Evolutionary conservation across 2,329 filamentous ascomycete species (phyloP), one percentile per base, ranked within the genome.

Genomic region (Sporothrix luriei): DNA sequence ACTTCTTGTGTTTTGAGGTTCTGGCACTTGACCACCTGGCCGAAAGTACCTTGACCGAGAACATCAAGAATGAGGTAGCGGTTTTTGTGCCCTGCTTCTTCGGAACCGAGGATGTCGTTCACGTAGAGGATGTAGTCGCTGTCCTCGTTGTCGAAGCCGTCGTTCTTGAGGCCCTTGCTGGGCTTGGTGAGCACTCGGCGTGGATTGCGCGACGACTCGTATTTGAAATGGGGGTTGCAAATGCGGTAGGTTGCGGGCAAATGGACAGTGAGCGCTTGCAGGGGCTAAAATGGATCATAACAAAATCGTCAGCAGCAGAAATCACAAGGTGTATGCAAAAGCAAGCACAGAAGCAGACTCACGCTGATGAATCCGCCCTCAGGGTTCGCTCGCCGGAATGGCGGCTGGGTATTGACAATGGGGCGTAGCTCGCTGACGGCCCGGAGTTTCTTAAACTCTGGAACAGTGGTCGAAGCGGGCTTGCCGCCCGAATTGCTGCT

Each of bases 61-160:
- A 99, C 95, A 80, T 99, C 95, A 68, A 99, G 85, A 76, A 99
- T 99, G 72, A 98, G 87, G 78, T 99, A 99, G 66, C 95, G 91
- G 77, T 98, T 98, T 79, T 98, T 99, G 83, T 99, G 95, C 52
- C 95, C 95, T 72, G 94, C 94, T 79, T 99, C 95, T 80, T 99
- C 95, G 16, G 94, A 98, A 11, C 95, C 95, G 68, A 99, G 84
- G 73, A 99, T 99, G 78, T 99, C 95, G 79, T 99, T 99, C 76
- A 99, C 95, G 76, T 98, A 99, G 74, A 99, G 87, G 76, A 99
- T 99, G 78, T 99, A 99, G 78, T 99, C 95, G 79, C 95, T 98
- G 75, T 99, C 95, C 79, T 99, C 95, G 75, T 99, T 99, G 78
- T 99, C 95, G 77, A 95, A 99, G 4, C 95, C 95, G 82, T 99